Evolutionary conservation across 495 filamentous ascomycete species (phyloP), one percentile per base, ranked within the genome.

Genomic region (Parmelia sp.): DNA sequence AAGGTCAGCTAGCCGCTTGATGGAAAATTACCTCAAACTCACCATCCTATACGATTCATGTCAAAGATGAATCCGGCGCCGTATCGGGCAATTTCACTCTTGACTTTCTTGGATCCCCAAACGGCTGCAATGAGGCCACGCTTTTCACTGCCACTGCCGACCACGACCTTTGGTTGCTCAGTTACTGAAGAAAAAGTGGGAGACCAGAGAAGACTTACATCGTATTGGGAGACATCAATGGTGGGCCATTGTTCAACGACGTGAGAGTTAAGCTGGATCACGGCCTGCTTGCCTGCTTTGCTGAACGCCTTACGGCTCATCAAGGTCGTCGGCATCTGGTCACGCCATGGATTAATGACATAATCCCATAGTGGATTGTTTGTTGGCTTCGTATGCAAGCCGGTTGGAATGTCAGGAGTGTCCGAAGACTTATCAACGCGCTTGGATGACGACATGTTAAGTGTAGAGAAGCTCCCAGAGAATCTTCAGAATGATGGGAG

Each of bases 1-100:
- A 36, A 27, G 29, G 11, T 57, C 21, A 60, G 37, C 45, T 14
- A 58, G 37, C 77, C 78, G 71, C 74, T 33, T 8, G 15, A 0
- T 2, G 27, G 37, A 51, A 66, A 40, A 35, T n/a, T 47, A 37
- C 78, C 56, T 77, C 70, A n/a, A 69, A 61, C 82, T 66, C 77
- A 90, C 90, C 91, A 96, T 17, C 87, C 89, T 21, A 96, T 75
- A 72, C 86, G 87, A 68, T 82, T 84, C 14, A 88, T 88, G 76
- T 98, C 93, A 65, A 84, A 91, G 58, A 98, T 81, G 74, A 86
- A 89, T 4, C 74, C 76, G 33, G 74, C 65, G 7, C 77, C 76
- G 8, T 55, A 33, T 11, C 17, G 51, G 0, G 4, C 3, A 15
- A 95, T 72, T 12, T 72, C 72, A 0, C 70, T 60, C 71, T 88